Conservation (phyloP, 2,329 filamentous ascomycete species). For the Monilinia vaccinii-corymbosi region DNA sequence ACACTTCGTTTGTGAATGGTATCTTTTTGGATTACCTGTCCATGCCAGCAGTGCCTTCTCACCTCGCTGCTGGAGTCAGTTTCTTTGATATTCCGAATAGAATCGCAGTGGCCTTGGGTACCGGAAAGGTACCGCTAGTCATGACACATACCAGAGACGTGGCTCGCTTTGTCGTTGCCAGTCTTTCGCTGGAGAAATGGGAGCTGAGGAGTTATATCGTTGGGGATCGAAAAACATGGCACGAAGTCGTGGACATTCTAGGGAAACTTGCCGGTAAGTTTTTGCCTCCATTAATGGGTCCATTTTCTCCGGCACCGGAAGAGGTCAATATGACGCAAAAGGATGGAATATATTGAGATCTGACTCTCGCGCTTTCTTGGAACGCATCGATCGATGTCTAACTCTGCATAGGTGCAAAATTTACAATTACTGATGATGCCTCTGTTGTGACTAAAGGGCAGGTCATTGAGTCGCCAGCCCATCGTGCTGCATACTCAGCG, state of each 20-base stretch:
- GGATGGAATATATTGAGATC: background rate
- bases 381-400: background rate
- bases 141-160: conserved; percentile 24
- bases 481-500: background rate
- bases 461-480: background rate
- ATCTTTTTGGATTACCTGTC: conserved; percentile 20
- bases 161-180: conserved; percentile 20
- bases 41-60: conserved; percentile 15
- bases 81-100: conserved; percentile 20
- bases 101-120: conserved; percentile 19
- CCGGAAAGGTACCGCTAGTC: conserved; percentile 15
- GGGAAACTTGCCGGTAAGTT: conserved; percentile 17
- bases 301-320: too few relatives aligned
- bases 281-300: background rate
- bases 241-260: conserved; percentile 22
- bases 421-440: background rate
- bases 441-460: background rate
- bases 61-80: conserved; percentile 16
- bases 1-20: conserved; percentile 19
- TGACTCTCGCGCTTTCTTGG: background rate
- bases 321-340: too few relatives aligned
- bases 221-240: conserved; percentile 22
- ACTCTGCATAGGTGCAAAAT: background rate
- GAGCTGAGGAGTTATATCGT: conserved; percentile 16
- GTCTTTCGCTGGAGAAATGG: conserved; percentile 20